Percentiles rank a stretch among this genome's conserved stretches.
Conservation (phyloP, 805 yeast species). For the Tetrapisispora arboricola region DNA sequence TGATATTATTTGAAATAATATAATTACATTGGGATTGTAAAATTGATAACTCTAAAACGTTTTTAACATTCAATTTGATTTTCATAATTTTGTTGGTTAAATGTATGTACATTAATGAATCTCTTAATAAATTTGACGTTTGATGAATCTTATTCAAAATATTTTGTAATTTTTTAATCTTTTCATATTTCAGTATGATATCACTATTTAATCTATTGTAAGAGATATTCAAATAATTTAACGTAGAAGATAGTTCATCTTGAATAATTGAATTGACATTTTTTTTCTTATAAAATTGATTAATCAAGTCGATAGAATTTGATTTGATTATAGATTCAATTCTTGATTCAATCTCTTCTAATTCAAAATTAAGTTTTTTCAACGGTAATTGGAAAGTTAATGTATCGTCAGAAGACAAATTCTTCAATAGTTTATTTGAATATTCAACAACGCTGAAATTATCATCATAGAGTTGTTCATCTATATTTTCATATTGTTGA, state of each 20-base stretch:
- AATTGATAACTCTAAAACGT: constrained; percentile 12
- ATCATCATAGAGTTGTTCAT: constrained; percentile 1
- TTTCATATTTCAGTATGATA: constrained; percentile 22
- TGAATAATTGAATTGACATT: constrained; percentile 3
- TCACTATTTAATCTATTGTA: constrained; percentile 25
- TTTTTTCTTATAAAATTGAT: constrained; percentile 16
- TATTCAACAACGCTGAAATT: constrained; percentile 1
- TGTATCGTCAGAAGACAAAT: neutral
- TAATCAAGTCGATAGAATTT: constrained; percentile 17
- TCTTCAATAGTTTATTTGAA: constrained; percentile 1
- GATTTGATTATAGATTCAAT: constrained; percentile 14
- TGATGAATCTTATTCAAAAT: constrained; percentile 27
- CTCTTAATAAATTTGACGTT: constrained; percentile 24
- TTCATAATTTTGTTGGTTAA: constrained; percentile 16
- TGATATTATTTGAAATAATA: constrained; percentile 19
- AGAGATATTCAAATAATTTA: constrained; percentile 23
- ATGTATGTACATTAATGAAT: constrained; percentile 21
- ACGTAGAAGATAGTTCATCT: constrained; percentile 10
- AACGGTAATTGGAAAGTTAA: constrained; percentile 12
- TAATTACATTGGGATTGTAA: constrained; percentile 20
- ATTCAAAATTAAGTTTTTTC: constrained; percentile 22
- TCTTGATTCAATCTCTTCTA: constrained; percentile 20
- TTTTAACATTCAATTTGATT: constrained; percentile 1
- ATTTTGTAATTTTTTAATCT: constrained; percentile 21
- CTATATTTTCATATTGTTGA: neutral